A percentile compares a stretch with the other conserved stretches of the same genome.
These are phyloP conservation scores for Mollisia scopiformis DNA, from an alignment of 2,329 filamentous ascomycete genomes.

Conservation along the genomic window DNA sequence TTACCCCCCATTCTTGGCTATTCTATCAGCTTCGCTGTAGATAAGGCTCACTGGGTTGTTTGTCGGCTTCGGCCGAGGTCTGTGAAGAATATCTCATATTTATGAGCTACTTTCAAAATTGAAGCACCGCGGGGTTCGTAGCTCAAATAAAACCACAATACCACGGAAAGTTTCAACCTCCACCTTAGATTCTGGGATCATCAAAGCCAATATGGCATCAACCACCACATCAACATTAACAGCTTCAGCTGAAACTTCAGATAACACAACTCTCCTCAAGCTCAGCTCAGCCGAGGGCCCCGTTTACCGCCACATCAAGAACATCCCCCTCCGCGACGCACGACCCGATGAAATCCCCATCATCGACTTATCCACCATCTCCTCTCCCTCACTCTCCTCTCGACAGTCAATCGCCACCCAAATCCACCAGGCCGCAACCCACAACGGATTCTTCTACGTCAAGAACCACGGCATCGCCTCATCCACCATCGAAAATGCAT, in stretches of 20 bases:
- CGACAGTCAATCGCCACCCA: conserved; percentile 40
- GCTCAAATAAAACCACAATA: not conserved
- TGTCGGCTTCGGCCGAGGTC: not conserved
- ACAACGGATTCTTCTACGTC: conserved; percentile 49
- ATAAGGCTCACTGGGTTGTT: no score
- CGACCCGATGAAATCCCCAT: conserved; percentile 45
- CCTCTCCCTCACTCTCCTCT: conserved; percentile 36
- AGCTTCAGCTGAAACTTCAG: not conserved
- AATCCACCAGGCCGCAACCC: conserved; percentile 42
- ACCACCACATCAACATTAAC: not conserved
- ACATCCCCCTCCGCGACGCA: conserved; percentile 7
- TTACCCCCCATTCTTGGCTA: not conserved
- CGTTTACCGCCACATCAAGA: conserved; percentile 10
- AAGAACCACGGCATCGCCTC: conserved; percentile 42
- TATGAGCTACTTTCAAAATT: no score
- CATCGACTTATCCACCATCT: conserved; percentile 43
- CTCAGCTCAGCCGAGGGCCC: conserved; percentile 16
- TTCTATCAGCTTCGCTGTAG: not conserved
- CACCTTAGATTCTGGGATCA: no score
- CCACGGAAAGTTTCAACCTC: no score
- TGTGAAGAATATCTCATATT: no score
- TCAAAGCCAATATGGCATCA: not conserved
- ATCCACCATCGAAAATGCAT: not conserved
- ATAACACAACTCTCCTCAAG: not conserved
- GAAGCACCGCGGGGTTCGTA: not conserved